Evolutionary conservation across 2,329 filamentous ascomycete genomes (phyloP), one percentile per base, ranked within the genome.

Genomic region (Colletotrichum sp.): DNA sequence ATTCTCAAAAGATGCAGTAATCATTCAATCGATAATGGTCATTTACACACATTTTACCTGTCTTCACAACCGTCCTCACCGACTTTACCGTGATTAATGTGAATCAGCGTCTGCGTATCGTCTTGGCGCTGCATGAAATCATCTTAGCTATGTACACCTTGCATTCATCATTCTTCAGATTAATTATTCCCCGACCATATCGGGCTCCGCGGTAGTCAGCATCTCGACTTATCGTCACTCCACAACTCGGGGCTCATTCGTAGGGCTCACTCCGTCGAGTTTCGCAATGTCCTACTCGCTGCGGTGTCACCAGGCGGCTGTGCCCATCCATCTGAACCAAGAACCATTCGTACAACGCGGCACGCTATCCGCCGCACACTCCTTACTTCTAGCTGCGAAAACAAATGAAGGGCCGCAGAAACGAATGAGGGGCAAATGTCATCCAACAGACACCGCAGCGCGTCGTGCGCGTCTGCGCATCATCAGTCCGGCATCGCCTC

Each of bases 1-100:
- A 75, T 73, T 73, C 66, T 68, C 55, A 55, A 72, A 26, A 63
- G 55, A 63, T 34, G 73, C 69, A 63, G 69, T 75, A 75, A 75
- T 72, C 69, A 68, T 64, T 68, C 36, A 75, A 72, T 75, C 15
- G 36, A 68, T 75, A 72, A 72, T 73, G 63, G 64, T 67, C 26
- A 55, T 36, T 73, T 36, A 36, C 32, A 72, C 39, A 15, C n/a
- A 28, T 28, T 9, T 36, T 4, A 9, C 10, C 13, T 6, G 22
- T 60, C 5, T 26, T 55, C 2, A 5, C 16, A 2, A 15, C 34
- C 22, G 22, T 2, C 8, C 16, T 26, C 62, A 44, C 44, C 44
- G 44, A 59, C 60, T 34, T 32, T 64, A 12, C 18, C 22, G 28
- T 64, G 60, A 24, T 32, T 24, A 22, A 34, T 39, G 62, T 34